These are phyloP conservation scores for Gymnopilus dilepis DNA, from an alignment of 768 basidiomycete species.

Conservation along the genomic window DNA sequence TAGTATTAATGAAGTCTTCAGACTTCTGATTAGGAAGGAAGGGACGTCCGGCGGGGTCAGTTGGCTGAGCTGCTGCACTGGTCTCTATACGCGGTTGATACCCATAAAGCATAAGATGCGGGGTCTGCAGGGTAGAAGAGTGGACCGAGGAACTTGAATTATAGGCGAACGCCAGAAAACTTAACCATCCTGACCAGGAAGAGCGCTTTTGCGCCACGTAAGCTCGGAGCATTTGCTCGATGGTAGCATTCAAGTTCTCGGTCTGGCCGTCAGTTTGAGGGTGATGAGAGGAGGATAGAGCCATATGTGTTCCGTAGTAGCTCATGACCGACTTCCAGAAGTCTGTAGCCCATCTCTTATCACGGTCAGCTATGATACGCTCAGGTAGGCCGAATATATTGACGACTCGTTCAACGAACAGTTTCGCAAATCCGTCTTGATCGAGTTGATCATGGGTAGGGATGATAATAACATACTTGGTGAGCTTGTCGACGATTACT, in stretches of 20 bases:
- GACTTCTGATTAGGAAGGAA: conserved; percentile 10
- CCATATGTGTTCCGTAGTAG: conserved; percentile 22
- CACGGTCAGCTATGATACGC: conserved; percentile 25
- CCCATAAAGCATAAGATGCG: conserved; percentile 34
- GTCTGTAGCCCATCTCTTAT: conserved; percentile 24
- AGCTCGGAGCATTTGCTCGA: conserved; percentile 30
- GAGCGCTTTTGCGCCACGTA: conserved; percentile 16
- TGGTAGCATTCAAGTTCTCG: conserved; percentile 32
- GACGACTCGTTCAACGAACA: conserved; percentile 28
- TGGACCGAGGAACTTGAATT: conserved; percentile 34
- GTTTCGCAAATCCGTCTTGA: conserved; percentile 26
- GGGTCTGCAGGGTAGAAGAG: conserved; percentile 30
- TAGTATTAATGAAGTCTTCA: neutral
- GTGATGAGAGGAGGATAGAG: conserved; percentile 39
- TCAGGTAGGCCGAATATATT: conserved; percentile 29
- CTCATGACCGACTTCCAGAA: conserved; percentile 34
- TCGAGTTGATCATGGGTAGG: conserved; percentile 23
- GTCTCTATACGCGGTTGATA: conserved; percentile 17
- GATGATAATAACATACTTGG: conserved; percentile 26
- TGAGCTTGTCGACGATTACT: conserved; percentile 30
- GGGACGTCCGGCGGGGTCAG: conserved; percentile 8
- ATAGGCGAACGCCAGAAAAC: conserved; percentile 33
- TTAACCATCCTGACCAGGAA: conserved; percentile 33
- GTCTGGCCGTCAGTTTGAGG: conserved; percentile 42
- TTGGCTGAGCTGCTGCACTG: neutral